Conservation (phyloP, 192 early-diverging fungal species). For the Coemansia guatemalensis region DNA sequence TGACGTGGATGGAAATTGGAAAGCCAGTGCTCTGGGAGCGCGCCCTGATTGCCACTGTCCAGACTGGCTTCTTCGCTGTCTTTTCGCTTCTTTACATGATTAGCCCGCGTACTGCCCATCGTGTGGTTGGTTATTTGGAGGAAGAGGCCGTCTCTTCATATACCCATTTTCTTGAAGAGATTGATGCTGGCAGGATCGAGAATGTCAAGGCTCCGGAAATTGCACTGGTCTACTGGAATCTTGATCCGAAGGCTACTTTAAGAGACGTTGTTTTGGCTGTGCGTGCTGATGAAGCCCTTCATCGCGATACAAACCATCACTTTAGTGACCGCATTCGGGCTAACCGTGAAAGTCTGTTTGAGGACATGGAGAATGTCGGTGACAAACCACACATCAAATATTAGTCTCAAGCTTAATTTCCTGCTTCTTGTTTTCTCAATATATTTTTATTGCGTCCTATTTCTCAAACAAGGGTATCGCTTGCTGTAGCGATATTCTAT, state of each 20-base stretch:
- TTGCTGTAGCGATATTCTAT: too few relatives aligned
- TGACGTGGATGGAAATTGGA: slow-evolving; percentile 77
- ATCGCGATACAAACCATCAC: slow-evolving; percentile 90
- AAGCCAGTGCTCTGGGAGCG: slow-evolving; percentile 65
- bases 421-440: too few relatives aligned
- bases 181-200: slow-evolving; percentile 70
- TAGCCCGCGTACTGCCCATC: slow-evolving; percentile 78
- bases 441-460: too few relatives aligned
- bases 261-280: slow-evolving; percentile 86
- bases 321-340: slow-evolving; percentile 68
- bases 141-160: slow-evolving; percentile 93
- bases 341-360: slow-evolving; percentile 54
- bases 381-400: slow-evolving; percentile 40
- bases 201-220: slow-evolving; percentile 80
- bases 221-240: slow-evolving; percentile 83
- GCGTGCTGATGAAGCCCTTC: slow-evolving; percentile 84
- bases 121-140: slow-evolving; percentile 90
- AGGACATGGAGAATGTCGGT: slow-evolving; percentile 35
- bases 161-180: slow-evolving; percentile 81
- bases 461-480: too few relatives aligned
- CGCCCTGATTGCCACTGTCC: slow-evolving; percentile 67
- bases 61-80: slow-evolving; percentile 89
- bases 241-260: slow-evolving; percentile 66
- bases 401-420: slow-evolving; percentile 5
- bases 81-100: slow-evolving; percentile 87